Base-by-base conservation (phyloP, 371 early-diverging fungal species). In the Apophysomyces sp. region DNA sequence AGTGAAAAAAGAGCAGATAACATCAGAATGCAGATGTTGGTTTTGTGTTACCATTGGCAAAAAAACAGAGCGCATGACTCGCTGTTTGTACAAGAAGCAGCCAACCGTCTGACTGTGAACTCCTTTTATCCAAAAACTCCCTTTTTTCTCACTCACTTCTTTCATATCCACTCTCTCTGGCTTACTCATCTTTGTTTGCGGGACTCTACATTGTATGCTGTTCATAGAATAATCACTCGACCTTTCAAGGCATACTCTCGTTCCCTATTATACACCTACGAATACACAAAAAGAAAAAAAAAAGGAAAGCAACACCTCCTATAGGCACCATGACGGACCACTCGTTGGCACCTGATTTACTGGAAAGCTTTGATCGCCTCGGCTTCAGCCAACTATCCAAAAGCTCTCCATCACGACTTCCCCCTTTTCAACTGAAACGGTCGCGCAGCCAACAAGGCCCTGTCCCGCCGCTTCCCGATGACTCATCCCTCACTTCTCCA, bases 361-460 rank as follows among this genome's bases (percentile, higher is more conserved):
- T 60, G 36, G 65, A 65, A 39, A 55, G 60, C 36, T 65, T 59
- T 53, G 65, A 59, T 34, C 55, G 60, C 5, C 52, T 65, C n/a
- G 58, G 60, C 36, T 16, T 65, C 40, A 65, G 44, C 44, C 65
- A 65, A 31, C 36, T 65, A 21, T 65, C 65, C 27, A 65, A 59
- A 52, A 65, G 65, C 18, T 65, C 65, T 8, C 65, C 65, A 32
- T 65, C 65, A 52, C 65, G 65, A 37, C 31, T 65, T 15, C 65
- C 60, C 8, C 60, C 65, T 31, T 65, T 65, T 28, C 65, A 63
- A 41, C 57, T 58, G 16, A 63, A 63, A 53, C 30, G 63, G 40
- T 63, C 63, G 28, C 63, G 63, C 53, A 63, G 63, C 41, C 63
- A 63, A 34, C 63, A 63, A 34, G 63, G 40, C 13, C 63, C 63